A percentile compares a stretch with the other conserved stretches of the same genome.
phyloP scores from a whole-genome alignment of 306 rosid genomes.

The Pterocarpus macrocarpus region DNA sequence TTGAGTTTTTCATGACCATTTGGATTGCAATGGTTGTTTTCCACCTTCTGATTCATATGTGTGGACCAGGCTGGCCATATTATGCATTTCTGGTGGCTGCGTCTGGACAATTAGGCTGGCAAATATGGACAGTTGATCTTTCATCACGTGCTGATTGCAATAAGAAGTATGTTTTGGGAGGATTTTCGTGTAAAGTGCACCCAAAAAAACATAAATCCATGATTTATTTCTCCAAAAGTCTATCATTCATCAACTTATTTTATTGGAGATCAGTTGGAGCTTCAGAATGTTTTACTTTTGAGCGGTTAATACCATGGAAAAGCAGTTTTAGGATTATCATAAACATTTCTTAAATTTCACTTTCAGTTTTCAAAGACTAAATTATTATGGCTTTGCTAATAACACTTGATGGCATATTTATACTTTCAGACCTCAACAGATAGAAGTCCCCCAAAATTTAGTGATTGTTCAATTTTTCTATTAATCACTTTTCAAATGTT shows the following conservation, averaged over 20 bases:
- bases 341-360: not conserved
- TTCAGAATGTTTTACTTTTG: conserved; percentile 32
- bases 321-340: conserved; percentile 7
- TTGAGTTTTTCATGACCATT: conserved; percentile 12
- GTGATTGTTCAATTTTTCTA: conserved; percentile 27
- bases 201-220: conserved; percentile 9
- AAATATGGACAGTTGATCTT: conserved; percentile 78
- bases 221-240: conserved; percentile 35
- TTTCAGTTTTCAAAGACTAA: conserved; percentile 3
- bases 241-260: conserved; percentile 14
- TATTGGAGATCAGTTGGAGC: conserved; percentile 38
- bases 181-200: not conserved
- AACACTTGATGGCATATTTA: conserved; percentile 13
- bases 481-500: conserved; percentile 9
- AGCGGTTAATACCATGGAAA: conserved; percentile 28
- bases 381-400: conserved; percentile 15
- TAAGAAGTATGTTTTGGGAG: conserved; percentile 64
- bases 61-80: conserved; percentile 84
- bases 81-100: conserved; percentile 80
- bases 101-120: conserved; percentile 90
- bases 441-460: conserved; percentile 19
- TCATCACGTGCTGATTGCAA: conserved; percentile 86
- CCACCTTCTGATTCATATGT: conserved; percentile 33
- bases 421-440: conserved; percentile 1
- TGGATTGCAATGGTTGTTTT: conserved; percentile 30